Percentiles rank a stretch among this genome's conserved stretches.
Conservation (phyloP, 2,329 filamentous ascomycete genomes). For the Phaeomoniella chlamydospora region DNA sequence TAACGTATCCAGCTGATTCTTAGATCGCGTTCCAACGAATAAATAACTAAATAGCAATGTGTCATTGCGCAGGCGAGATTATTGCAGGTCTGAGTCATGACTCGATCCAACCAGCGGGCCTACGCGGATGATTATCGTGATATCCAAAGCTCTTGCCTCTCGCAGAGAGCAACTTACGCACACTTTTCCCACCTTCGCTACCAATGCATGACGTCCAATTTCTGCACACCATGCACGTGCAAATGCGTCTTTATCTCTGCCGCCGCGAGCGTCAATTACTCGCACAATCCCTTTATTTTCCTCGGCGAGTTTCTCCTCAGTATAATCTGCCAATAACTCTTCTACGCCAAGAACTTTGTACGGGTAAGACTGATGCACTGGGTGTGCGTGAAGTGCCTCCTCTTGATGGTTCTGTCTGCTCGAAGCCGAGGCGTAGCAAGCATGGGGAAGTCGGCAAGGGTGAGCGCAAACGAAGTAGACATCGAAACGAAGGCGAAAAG, state of each 20-base stretch:
- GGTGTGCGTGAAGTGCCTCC: constrained; percentile 10
- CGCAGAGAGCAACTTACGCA: constrained; percentile 23
- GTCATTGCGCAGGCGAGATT: too few relatives aligned
- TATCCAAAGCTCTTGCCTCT: constrained; percentile 24
- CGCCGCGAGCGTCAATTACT: constrained; percentile 8
- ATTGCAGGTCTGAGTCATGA: too few relatives aligned
- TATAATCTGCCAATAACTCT: background rate
- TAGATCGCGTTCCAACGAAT: too few relatives aligned
- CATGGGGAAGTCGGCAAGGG: constrained; percentile 33
- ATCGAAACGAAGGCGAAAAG: constrained; percentile 31
- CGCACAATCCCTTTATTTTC: constrained; percentile 5
- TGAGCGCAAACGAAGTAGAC: constrained; percentile 40
- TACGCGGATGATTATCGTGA: constrained; percentile 23
- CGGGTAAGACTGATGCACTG: constrained; percentile 10
- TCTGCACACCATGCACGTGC: constrained; percentile 29
- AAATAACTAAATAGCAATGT: too few relatives aligned
- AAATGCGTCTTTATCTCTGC: constrained; percentile 21
- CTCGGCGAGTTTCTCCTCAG: background rate
- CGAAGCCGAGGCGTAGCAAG: constrained; percentile 11
- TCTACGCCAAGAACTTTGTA: constrained; percentile 3
- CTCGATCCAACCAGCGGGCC: too few relatives aligned
- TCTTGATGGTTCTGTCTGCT: constrained; percentile 4
- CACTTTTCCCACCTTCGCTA: constrained; percentile 21
- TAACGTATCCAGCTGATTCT: too few relatives aligned
- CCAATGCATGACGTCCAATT: constrained; percentile 23